These are phyloP conservation scores for Sarocladium brachiariae DNA, from an alignment of 2,329 filamentous ascomycete genomes.

Conservation along the genomic window DNA sequence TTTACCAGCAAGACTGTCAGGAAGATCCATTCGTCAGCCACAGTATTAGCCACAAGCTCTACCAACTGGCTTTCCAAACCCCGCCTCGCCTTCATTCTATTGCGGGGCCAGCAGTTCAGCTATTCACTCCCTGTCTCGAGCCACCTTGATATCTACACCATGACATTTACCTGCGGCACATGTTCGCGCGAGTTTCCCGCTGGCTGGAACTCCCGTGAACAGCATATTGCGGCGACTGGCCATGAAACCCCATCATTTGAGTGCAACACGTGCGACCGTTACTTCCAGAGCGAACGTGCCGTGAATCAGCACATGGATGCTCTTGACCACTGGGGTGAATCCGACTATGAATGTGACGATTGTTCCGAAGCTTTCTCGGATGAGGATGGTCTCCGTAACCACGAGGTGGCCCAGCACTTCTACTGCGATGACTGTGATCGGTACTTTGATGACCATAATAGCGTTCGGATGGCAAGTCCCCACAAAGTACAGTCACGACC, in stretches of 20 bases:
- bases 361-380: conserved; percentile 2
- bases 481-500: background rate
- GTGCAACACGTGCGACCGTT: conserved; percentile 10
- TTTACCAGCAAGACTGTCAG: background rate
- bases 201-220: conserved; percentile 12
- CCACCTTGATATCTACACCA: background rate
- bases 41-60: background rate
- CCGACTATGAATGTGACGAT: background rate
- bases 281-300: background rate
- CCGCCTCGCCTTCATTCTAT: background rate
- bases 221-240: conserved; percentile 12
- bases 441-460: conserved; percentile 7
- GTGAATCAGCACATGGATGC: conserved; percentile 5
- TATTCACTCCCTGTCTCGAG: background rate
- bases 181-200: conserved; percentile 13
- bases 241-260: conserved; percentile 9
- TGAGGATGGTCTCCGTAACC: conserved; percentile 3
- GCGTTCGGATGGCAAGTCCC: conserved; percentile 5
- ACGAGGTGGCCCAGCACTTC: conserved; percentile 9
- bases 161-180: conserved; percentile 10
- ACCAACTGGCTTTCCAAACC: background rate
- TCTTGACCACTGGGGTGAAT: conserved; percentile 1
- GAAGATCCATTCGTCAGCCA: background rate
- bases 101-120: background rate
- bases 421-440: conserved; percentile 10